Conservation (phyloP, 2,329 filamentous ascomycete genomes). For the Cladosporium sp. region DNA sequence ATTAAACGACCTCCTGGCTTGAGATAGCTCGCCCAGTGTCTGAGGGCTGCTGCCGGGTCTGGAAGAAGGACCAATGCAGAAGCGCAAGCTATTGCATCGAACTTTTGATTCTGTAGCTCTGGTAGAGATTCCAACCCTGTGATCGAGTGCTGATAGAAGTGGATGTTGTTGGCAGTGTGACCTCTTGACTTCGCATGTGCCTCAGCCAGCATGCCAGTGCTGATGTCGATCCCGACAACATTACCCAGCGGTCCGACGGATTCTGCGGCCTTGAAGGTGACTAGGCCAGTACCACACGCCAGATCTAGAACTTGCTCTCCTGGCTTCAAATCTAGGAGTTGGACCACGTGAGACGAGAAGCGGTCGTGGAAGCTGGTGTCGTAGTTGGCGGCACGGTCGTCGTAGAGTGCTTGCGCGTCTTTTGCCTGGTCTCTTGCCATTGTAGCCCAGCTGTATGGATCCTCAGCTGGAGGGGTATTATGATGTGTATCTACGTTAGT, state of each 20-base stretch:
- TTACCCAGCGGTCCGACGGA: conserved; percentile 34
- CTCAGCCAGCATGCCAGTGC: conserved; percentile 37
- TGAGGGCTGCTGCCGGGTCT: conserved; percentile 34
- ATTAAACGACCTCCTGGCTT: conserved; percentile 39
- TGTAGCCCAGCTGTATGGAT: too few relatives aligned
- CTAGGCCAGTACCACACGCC: conserved; percentile 44
- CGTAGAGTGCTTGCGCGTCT: conserved; percentile 27
- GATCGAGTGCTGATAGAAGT: conserved; percentile 35
- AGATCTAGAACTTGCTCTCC: conserved; percentile 43
- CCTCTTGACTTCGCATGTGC: conserved; percentile 30
- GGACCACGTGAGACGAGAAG: conserved; percentile 37
- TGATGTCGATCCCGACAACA: conserved; percentile 41
- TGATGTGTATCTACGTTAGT: too few relatives aligned
- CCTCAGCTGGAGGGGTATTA: background rate
- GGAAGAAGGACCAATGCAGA: conserved; percentile 40
- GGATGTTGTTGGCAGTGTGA: conserved; percentile 29
- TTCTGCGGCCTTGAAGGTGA: conserved; percentile 37
- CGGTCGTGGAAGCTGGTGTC: conserved; percentile 40
- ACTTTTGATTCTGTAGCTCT: conserved; percentile 16
- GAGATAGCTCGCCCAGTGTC: conserved; percentile 36
- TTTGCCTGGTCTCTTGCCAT: conserved; percentile 10
- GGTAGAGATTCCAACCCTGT: conserved; percentile 29
- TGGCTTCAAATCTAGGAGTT: conserved; percentile 22
- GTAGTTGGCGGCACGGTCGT: conserved; percentile 33
- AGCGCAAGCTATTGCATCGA: conserved; percentile 36